A percentile compares a stretch with the other conserved stretches of the same genome.
Conservation (phyloP, 768 basidiomycete genomes). For the Russula olivacea region DNA sequence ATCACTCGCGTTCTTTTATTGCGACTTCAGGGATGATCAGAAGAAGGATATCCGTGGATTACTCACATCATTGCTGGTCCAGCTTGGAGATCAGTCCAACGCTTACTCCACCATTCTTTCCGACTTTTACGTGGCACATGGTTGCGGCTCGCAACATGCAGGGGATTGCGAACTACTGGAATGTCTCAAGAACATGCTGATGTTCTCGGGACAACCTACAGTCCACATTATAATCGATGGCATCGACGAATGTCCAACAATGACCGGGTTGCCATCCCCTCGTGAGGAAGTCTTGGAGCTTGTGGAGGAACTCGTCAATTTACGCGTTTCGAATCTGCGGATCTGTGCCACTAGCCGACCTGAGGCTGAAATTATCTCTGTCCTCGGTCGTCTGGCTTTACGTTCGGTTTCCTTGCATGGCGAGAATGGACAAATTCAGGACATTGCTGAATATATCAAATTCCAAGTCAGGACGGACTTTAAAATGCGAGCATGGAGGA, state of each 20-base stretch:
- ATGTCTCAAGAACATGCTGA: conserved; percentile 6
- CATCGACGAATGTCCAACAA: conserved; percentile 5
- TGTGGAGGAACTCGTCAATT: not conserved
- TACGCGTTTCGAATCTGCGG: not conserved
- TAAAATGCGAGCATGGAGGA: no score
- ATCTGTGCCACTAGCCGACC: conserved; percentile 5
- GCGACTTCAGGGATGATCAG: conserved; percentile 2
- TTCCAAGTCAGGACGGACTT: not conserved
- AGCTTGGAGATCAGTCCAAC: not conserved
- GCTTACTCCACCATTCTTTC: not conserved
- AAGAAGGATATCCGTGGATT: not conserved
- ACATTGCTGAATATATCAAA: not conserved
- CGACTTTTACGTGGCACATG: not conserved
- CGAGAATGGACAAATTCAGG: not conserved
- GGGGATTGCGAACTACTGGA: not conserved
- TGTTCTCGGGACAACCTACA: not conserved
- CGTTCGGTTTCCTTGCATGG: not conserved
- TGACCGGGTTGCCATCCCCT: not conserved
- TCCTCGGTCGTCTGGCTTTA: not conserved
- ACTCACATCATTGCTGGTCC: conserved; percentile 1
- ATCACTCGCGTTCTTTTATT: conserved; percentile 4
- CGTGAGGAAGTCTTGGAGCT: not conserved
- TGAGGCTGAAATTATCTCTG: not conserved
- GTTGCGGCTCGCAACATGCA: not conserved
- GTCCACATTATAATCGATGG: conserved; percentile 1